Evolutionary conservation across 2,329 filamentous ascomycete species (phyloP).

Genomic region (Bipolaris bicolor): DNA sequence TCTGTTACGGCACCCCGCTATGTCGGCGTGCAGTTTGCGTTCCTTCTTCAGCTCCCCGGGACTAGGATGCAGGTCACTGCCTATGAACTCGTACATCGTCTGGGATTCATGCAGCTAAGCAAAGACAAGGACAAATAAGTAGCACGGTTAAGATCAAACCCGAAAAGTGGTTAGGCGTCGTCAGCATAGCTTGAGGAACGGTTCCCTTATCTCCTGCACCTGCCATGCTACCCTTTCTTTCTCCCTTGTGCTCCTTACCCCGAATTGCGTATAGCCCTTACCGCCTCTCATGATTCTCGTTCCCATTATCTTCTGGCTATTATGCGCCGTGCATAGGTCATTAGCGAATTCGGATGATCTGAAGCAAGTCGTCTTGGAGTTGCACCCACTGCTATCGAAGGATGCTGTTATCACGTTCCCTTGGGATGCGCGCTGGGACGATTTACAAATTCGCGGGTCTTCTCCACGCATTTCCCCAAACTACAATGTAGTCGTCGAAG

Average conservation of each 20-base stretch:
- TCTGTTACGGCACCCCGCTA: background rate
- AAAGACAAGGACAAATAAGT: background rate
- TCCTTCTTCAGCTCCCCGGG: background rate
- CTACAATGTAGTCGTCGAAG: slow-evolving; percentile 25
- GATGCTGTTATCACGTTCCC: slow-evolving; percentile 23
- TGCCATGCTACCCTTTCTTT: background rate
- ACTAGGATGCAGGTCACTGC: background rate
- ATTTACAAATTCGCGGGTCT: slow-evolving; percentile 21
- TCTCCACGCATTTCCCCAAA: slow-evolving; percentile 25
- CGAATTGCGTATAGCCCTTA: background rate
- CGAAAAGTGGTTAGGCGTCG: background rate
- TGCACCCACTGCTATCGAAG: slow-evolving; percentile 13
- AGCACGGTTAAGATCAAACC: background rate
- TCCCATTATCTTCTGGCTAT: slow-evolving; percentile 1
- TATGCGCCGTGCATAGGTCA: background rate
- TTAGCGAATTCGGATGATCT: background rate
- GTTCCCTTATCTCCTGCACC: background rate
- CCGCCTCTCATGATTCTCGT: slow-evolving; percentile 1
- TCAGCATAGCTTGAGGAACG: background rate
- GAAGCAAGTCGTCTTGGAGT: background rate
- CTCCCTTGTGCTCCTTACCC: background rate
- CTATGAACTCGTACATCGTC: background rate
- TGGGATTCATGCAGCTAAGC: background rate
- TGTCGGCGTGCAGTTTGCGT: background rate
- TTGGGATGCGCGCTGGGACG: slow-evolving; percentile 20